A percentile compares a stretch with the other conserved stretches of the same genome.
Conservation (phyloP, 1,284 basidiomycete species). For the Naganishia sp. region DNA sequence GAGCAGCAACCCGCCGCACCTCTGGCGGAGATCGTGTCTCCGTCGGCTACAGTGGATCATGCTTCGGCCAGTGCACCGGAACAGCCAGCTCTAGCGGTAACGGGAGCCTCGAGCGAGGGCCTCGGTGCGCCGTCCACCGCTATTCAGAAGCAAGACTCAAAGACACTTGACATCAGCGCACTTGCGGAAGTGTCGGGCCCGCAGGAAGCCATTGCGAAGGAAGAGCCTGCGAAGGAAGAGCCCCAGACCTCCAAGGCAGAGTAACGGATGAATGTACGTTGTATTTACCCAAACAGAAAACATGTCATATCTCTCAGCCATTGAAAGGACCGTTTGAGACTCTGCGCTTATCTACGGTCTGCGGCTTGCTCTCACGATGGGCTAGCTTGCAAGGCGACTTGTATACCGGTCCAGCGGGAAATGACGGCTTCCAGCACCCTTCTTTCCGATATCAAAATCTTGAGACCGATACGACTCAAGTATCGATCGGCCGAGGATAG, state of each 20-base stretch:
- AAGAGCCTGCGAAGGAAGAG: too few relatives aligned
- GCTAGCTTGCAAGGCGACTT: not conserved
- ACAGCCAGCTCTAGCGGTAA: too few relatives aligned
- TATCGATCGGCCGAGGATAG: slow-evolving; percentile 31
- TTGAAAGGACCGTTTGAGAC: not conserved
- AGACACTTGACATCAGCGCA: too few relatives aligned
- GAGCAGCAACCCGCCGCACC: too few relatives aligned
- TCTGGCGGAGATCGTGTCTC: too few relatives aligned
- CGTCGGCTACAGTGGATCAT: too few relatives aligned
- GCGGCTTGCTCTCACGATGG: not conserved
- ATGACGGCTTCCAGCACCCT: slow-evolving; percentile 43
- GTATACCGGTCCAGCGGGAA: slow-evolving; percentile 40
- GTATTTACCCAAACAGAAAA: not conserved
- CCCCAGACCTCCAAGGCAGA: not conserved
- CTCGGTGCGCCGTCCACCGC: too few relatives aligned
- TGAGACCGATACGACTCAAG: slow-evolving; percentile 45
- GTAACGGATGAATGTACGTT: not conserved
- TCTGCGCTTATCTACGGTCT: not conserved
- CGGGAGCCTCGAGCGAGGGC: too few relatives aligned
- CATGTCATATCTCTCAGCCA: not conserved
- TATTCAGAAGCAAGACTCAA: too few relatives aligned
- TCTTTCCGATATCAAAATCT: slow-evolving; percentile 47
- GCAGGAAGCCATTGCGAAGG: too few relatives aligned
- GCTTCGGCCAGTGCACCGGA: too few relatives aligned
- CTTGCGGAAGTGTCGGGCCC: too few relatives aligned